Conservation (phyloP, 176 grass and related monocot genomes). For the Chrysopogon serrulatus region DNA sequence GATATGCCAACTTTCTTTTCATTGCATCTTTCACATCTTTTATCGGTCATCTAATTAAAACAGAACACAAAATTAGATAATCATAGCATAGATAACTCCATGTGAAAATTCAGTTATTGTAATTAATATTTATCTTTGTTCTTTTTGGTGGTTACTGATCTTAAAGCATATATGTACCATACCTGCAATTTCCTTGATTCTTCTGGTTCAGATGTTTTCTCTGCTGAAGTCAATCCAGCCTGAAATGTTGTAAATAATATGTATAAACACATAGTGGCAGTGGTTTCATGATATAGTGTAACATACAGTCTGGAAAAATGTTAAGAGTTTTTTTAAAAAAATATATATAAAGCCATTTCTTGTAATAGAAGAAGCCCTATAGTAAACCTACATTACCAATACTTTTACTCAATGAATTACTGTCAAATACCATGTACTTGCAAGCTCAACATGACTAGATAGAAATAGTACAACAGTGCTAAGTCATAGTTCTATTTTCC, state of each 20-base stretch:
- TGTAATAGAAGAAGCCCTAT: not conserved
- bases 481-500: not conserved
- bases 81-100: not conserved
- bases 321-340: not conserved
- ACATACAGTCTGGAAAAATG: not conserved
- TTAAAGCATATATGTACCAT: constrained; percentile 14
- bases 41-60: constrained; percentile 90
- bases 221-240: constrained; percentile 70
- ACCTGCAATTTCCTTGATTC: constrained; percentile 79
- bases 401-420: not conserved
- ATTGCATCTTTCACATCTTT: constrained; percentile 64
- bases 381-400: not conserved
- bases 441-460: not conserved
- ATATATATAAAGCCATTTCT: not conserved
- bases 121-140: not conserved
- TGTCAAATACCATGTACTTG: not conserved
- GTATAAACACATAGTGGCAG: not conserved
- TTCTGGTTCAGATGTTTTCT: constrained; percentile 84
- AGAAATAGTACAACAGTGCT: not conserved
- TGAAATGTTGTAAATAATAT: constrained; percentile 35
- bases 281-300: not conserved
- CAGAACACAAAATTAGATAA: constrained; percentile 14
- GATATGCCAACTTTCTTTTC: constrained; percentile 86
- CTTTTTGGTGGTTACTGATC: not conserved
- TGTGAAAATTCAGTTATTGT: not conserved